Conservation (phyloP, 2,329 filamentous ascomycete genomes). For the Metarhizium humberi region DNA sequence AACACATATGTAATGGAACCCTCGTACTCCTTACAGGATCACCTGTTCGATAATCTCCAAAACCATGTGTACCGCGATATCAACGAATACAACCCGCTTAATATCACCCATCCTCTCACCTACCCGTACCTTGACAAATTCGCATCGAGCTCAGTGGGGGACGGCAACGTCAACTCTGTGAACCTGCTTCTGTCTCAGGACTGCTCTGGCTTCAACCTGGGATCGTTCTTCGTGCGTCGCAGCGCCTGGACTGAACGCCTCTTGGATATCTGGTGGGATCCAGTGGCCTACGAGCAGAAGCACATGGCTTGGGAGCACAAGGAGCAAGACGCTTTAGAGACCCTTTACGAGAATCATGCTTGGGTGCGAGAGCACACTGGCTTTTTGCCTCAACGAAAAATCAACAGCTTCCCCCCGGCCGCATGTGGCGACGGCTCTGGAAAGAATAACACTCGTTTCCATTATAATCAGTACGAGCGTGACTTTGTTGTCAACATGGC, state of each 20-base stretch:
- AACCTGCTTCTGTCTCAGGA: constrained; percentile 88
- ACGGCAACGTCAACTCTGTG: constrained; percentile 68
- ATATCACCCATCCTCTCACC: constrained; percentile 76
- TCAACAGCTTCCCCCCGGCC: constrained; percentile 89
- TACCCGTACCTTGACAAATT: constrained; percentile 67
- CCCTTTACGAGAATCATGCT: constrained; percentile 82
- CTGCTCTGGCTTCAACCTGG: constrained; percentile 91
- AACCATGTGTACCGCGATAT: constrained; percentile 84
- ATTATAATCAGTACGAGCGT: constrained; percentile 76
- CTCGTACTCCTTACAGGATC: constrained; percentile 75
- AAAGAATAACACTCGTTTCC: constrained; percentile 64
- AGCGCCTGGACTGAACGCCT: constrained; percentile 85
- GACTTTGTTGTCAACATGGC: constrained; percentile 99
- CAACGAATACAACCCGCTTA: constrained; percentile 90
- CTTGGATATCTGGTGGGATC: constrained; percentile 97
- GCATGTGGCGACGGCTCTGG: constrained; percentile 65
- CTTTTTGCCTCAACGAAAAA: constrained; percentile 82
- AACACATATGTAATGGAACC: constrained; percentile 99
- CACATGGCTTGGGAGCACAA: constrained; percentile 99
- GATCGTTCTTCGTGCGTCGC: constrained; percentile 84
- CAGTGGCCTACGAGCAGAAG: constrained; percentile 92
- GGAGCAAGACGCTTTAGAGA: constrained; percentile 90
- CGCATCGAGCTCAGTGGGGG: constrained; percentile 63
- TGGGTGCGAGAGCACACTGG: constrained; percentile 86
- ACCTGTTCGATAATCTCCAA: constrained; percentile 76